Evolutionary conservation across 2,329 filamentous ascomycete species (phyloP).

Genomic region (Samsoniella hepiali): DNA sequence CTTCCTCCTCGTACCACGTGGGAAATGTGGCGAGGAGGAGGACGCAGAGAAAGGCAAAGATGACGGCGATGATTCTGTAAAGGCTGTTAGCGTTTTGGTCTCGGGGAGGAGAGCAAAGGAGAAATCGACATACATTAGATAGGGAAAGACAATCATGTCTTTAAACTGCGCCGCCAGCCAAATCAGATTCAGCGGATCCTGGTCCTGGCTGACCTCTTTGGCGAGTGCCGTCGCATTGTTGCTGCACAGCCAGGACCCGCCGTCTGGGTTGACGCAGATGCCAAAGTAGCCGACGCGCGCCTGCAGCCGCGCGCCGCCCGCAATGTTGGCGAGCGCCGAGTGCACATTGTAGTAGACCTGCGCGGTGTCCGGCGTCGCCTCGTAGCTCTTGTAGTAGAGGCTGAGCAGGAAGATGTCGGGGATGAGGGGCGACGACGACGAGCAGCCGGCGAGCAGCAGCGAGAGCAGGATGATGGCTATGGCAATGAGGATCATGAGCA

Average conservation of each 20-base stretch:
- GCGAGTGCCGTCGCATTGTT: constrained; percentile 95
- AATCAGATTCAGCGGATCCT: constrained; percentile 94
- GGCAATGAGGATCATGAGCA: constrained; percentile 96
- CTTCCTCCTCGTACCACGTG: constrained; percentile 91
- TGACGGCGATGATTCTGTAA: constrained; percentile 86
- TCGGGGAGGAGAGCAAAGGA: no score
- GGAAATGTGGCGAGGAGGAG: constrained; percentile 94
- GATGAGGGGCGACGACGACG: constrained; percentile 91
- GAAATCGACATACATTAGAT: constrained; percentile 69
- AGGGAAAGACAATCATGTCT: constrained; percentile 97
- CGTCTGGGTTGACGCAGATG: constrained; percentile 90
- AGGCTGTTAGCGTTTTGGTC: constrained; percentile 19
- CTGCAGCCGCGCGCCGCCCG: constrained; percentile 77
- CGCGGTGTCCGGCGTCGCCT: constrained; percentile 74
- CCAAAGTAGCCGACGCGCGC: constrained; percentile 97
- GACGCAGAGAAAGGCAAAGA: constrained; percentile 95
- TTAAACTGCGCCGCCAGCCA: constrained; percentile 98
- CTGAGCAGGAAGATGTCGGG: constrained; percentile 96
- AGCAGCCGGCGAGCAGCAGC: constrained; percentile 89
- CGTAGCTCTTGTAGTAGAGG: constrained; percentile 91
- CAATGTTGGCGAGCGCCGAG: constrained; percentile 83
- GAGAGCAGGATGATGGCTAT: constrained; percentile 92
- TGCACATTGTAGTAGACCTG: constrained; percentile 90
- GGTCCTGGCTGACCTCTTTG: constrained; percentile 81
- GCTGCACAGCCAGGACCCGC: constrained; percentile 88